A percentile compares a stretch with the other conserved stretches of the same genome.
Conservation (phyloP, 257 asterid species). For the Ligustrum vulgare region DNA sequence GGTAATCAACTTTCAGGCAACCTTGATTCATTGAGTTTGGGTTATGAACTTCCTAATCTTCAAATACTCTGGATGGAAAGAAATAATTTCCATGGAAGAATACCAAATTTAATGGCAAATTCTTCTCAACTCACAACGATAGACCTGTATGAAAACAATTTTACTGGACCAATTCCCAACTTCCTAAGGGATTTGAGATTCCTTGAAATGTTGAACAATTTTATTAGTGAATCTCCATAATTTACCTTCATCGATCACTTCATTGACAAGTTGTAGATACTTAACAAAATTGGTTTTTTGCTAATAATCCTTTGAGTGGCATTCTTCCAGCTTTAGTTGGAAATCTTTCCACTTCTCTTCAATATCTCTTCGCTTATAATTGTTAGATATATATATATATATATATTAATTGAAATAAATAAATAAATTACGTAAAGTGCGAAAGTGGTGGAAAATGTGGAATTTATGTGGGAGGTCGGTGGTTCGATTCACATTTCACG, state of each 20-base stretch:
- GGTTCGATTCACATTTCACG: too few species aligned
- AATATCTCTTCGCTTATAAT: too few species aligned
- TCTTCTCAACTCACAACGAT: conserved; percentile 14
- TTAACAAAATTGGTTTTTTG: not conserved
- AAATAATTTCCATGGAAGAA: conserved; percentile 6
- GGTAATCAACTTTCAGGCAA: too few species aligned
- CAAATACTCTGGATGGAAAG: not conserved
- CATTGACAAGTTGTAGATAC: conserved; percentile 23
- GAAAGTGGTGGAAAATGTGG: too few species aligned
- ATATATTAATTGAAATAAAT: too few species aligned
- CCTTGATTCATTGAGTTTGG: conserved; percentile 1
- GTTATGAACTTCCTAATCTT: conserved; percentile 10
- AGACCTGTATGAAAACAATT: conserved; percentile 5
- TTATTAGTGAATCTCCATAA: conserved; percentile 1
- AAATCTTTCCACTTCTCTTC: too few species aligned
- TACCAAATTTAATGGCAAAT: conserved; percentile 26
- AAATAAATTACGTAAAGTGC: too few species aligned
- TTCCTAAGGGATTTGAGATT: conserved; percentile 28
- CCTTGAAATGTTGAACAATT: not conserved
- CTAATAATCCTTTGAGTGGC: not conserved
- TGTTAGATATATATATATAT: too few species aligned
- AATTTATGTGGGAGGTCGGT: too few species aligned
- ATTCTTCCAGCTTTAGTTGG: not conserved
- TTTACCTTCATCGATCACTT: conserved; percentile 23
- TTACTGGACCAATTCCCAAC: conserved; percentile 31